Conservation (phyloP, 2,329 filamentous ascomycete genomes). For the Phialemonium atrogriseum region DNA sequence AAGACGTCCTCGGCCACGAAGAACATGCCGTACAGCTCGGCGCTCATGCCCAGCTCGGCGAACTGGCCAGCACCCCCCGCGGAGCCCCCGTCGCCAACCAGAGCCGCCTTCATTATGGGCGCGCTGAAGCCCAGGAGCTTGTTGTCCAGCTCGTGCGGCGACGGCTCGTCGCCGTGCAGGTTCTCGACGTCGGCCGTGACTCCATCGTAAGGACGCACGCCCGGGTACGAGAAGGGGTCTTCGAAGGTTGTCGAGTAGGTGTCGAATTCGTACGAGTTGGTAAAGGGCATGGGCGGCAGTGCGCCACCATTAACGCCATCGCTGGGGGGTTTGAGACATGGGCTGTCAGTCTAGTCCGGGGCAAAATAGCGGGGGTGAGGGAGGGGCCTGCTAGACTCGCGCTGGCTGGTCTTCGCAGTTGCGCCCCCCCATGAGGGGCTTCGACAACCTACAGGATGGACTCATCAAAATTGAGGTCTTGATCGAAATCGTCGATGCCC, state of each 20-base stretch:
- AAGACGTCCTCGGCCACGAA: constrained; percentile 79
- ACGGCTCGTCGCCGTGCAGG: constrained; percentile 31
- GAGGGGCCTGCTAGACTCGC: background rate
- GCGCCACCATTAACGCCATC: constrained; percentile 34
- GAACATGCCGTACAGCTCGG: constrained; percentile 82
- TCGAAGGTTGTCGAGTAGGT: constrained; percentile 54
- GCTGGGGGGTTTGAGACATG: constrained; percentile 15
- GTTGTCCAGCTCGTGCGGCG: constrained; percentile 52
- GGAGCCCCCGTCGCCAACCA: constrained; percentile 48
- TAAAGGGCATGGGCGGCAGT: constrained; percentile 42
- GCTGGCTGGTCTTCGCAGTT: constrained; percentile 1
- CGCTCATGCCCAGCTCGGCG: constrained; percentile 58
- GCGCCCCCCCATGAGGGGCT: background rate
- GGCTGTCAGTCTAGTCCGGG: too few species aligned
- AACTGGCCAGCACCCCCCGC: constrained; percentile 39
- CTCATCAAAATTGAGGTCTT: constrained; percentile 47
- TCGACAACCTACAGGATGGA: constrained; percentile 40
- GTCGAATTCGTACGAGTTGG: constrained; percentile 53
- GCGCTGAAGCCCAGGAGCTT: constrained; percentile 69
- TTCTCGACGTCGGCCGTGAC: constrained; percentile 9
- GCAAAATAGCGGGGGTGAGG: too few species aligned
- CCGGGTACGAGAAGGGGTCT: constrained; percentile 54
- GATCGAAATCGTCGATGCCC: constrained; percentile 43
- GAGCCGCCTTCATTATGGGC: constrained; percentile 48
- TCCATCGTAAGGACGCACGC: constrained; percentile 33